Percentiles rank a stretch among this genome's conserved stretches.
Conservation (phyloP, 2,329 filamentous ascomycete genomes). For the Xylaria sp. region DNA sequence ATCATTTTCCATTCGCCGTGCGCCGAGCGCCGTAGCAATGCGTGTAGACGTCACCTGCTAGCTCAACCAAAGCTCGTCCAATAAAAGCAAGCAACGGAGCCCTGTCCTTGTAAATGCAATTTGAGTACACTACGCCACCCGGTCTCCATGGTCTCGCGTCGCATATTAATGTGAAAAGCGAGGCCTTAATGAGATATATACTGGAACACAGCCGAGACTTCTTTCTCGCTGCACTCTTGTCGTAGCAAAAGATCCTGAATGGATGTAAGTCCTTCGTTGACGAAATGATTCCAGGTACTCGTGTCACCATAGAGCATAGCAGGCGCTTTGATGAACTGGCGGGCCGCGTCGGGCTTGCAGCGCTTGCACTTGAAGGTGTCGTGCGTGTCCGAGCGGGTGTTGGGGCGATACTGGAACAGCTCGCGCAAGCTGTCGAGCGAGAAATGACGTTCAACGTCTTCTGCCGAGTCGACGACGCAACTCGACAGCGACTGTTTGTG, state of each 20-base stretch:
- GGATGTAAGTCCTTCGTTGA: slow-evolving; percentile 75
- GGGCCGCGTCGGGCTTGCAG: slow-evolving; percentile 80
- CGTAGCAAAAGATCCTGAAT: slow-evolving; percentile 92
- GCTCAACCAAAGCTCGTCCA: slow-evolving; percentile 7
- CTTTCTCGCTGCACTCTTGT: slow-evolving; percentile 78
- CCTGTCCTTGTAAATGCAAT: neutral
- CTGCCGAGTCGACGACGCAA: slow-evolving; percentile 93
- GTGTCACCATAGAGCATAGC: slow-evolving; percentile 98
- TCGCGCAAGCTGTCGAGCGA: slow-evolving; percentile 88
- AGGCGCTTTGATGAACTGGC: slow-evolving; percentile 85
- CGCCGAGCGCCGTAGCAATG: slow-evolving; percentile 12
- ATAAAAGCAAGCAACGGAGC: slow-evolving; percentile 10
- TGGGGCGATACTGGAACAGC: slow-evolving; percentile 87
- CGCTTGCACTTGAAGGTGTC: slow-evolving; percentile 99
- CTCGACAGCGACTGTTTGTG: slow-evolving; percentile 98
- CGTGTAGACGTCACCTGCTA: neutral
- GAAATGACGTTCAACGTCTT: slow-evolving; percentile 97
- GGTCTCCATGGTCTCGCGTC: neutral
- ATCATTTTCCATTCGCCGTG: neutral
- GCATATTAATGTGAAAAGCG: neutral
- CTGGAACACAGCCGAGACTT: slow-evolving; percentile 95
- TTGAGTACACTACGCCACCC: neutral
- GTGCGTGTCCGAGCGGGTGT: slow-evolving; percentile 91
- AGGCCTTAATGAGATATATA: slow-evolving; percentile 83
- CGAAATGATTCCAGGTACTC: slow-evolving; percentile 99